phyloP scores from a whole-genome alignment of 352 stramenopile genomes.

The Elongisporangium prolatum region DNA sequence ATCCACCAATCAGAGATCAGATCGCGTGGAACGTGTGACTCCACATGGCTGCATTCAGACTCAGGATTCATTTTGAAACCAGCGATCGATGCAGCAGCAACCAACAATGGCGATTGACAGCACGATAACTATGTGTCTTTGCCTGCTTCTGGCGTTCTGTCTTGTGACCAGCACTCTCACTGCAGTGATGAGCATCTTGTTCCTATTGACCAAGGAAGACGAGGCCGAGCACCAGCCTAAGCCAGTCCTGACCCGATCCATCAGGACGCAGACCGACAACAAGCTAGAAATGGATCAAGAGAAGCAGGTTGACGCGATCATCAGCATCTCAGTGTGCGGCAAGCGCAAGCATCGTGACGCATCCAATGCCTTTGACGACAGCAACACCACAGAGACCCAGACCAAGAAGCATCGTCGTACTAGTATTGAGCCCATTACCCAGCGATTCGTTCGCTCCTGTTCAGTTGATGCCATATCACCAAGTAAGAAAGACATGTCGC shows the following conservation, averaged over 20 bases:
- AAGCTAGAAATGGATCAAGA: not conserved
- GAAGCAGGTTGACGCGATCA: not conserved
- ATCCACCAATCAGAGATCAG: slow-evolving; percentile 14
- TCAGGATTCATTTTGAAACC: not conserved
- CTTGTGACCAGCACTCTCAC: not conserved
- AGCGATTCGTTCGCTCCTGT: slow-evolving; percentile 10
- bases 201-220: not conserved
- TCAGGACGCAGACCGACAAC: slow-evolving; percentile 1
- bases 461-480: slow-evolving; percentile 2
- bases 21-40: slow-evolving; percentile 14
- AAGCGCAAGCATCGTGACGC: slow-evolving; percentile 25
- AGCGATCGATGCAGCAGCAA: slow-evolving; percentile 7
- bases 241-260: slow-evolving; percentile 1
- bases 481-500: not conserved
- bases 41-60: not conserved
- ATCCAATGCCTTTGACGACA: slow-evolving; percentile 13
- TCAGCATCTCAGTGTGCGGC: slow-evolving; percentile 8
- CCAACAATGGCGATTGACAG: not conserved
- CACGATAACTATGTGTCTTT: not conserved
- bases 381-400: slow-evolving; percentile 2
- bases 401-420: slow-evolving; percentile 12
- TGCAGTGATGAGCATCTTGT: not conserved
- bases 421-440: slow-evolving; percentile 5
- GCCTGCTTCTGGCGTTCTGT: not conserved
- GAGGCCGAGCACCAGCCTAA: not conserved